Percentiles rank a stretch among this genome's conserved stretches.
These are phyloP conservation scores for Ascochyta clinopodiicola DNA, from an alignment of 2,329 filamentous ascomycete genomes.

Conservation along the genomic window DNA sequence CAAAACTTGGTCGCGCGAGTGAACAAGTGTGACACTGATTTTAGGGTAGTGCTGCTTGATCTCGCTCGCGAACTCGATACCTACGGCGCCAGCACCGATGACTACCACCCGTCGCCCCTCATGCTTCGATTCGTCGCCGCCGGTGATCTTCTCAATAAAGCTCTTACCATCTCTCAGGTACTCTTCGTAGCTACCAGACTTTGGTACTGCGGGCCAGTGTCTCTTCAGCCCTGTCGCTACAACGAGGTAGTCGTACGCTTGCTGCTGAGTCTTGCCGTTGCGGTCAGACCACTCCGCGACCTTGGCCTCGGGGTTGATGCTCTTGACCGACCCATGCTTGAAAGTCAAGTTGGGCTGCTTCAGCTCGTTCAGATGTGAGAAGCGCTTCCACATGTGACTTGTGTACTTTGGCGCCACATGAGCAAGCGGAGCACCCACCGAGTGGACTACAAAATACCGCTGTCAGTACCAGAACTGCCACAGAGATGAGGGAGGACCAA, in stretches of 20 bases:
- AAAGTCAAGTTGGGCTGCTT: constrained; percentile 67
- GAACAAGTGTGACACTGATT: constrained; percentile 73
- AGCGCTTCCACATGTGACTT: constrained; percentile 73
- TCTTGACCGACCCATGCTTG: constrained; percentile 69
- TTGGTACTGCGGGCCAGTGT: constrained; percentile 75
- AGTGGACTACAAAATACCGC: constrained; percentile 63
- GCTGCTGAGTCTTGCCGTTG: constrained; percentile 52
- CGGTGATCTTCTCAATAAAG: constrained; percentile 61
- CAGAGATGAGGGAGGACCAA: constrained; percentile 8
- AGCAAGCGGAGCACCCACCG: constrained; percentile 77
- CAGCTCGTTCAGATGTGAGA: constrained; percentile 70
- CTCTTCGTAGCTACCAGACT: constrained; percentile 65
- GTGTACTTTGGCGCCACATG: constrained; percentile 69
- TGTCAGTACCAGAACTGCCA: constrained; percentile 27
- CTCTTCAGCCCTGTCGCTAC: constrained; percentile 73
- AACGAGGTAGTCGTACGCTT: constrained; percentile 76
- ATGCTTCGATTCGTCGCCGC: constrained; percentile 33
- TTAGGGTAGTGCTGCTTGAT: constrained; percentile 71
- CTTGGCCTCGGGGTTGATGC: constrained; percentile 66
- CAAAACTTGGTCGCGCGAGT: constrained; percentile 73
- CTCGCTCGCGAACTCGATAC: constrained; percentile 82
- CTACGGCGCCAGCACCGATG: constrained; percentile 80
- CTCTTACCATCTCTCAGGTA: constrained; percentile 68
- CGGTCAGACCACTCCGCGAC: constrained; percentile 63
- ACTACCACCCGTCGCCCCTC: constrained; percentile 65